Evolutionary conservation across 2,329 filamentous ascomycete species (phyloP).

Genomic region (Colletotrichum agaves): DNA sequence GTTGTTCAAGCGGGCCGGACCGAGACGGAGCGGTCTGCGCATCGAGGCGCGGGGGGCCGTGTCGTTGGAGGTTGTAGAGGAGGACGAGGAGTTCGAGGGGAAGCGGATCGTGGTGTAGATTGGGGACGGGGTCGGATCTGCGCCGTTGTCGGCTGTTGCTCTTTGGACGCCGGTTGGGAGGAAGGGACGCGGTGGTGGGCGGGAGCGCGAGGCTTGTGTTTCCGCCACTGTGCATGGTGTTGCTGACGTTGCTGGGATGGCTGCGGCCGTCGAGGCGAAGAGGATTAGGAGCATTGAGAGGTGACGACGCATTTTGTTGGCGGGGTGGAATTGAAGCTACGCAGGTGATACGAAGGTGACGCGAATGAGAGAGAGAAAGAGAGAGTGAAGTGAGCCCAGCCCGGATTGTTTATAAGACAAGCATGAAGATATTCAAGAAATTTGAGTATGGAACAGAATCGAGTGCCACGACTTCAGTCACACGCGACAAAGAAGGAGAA

Average conservation of each 20-base stretch:
- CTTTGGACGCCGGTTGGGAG: constrained; percentile 6
- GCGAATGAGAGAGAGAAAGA: too few relatives aligned
- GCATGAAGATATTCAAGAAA: neutral
- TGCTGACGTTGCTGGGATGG: constrained; percentile 30
- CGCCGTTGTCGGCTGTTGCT: neutral
- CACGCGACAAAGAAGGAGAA: neutral
- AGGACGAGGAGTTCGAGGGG: constrained; percentile 31
- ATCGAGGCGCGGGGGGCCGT: constrained; percentile 14
- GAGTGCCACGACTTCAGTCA: neutral
- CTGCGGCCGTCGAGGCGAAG: constrained; percentile 11
- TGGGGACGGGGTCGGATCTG: constrained; percentile 11
- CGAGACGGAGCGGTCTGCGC: constrained; percentile 24
- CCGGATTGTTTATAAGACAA: neutral
- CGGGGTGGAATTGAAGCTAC: too few relatives aligned
- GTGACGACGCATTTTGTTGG: constrained; percentile 7
- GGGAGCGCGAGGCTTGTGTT: neutral
- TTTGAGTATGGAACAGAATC: neutral
- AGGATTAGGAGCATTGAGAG: constrained; percentile 22
- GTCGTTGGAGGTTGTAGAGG: constrained; percentile 1
- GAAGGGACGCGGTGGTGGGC: constrained; percentile 11
- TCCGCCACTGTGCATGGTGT: neutral
- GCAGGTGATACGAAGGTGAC: neutral
- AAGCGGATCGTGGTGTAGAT: constrained; percentile 22
- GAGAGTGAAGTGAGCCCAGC: neutral
- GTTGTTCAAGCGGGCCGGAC: constrained; percentile 28